phyloP scores from a whole-genome alignment of 345 rosid species.

The Physaria fendleri region DNA sequence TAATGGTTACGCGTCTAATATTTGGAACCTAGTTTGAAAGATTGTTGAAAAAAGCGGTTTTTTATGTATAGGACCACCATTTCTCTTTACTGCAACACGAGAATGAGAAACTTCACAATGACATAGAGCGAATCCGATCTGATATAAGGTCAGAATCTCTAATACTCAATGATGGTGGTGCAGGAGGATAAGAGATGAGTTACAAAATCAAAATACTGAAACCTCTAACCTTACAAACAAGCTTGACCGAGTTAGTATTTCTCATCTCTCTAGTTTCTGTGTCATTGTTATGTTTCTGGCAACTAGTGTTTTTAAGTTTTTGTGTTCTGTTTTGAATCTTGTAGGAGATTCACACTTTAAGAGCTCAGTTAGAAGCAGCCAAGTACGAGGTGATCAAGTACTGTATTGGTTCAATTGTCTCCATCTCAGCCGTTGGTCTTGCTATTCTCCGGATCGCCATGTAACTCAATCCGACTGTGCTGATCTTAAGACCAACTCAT shows the following conservation, averaged over 20 bases:
- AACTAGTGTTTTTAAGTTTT: background rate
- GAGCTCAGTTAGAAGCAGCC: constrained; percentile 82
- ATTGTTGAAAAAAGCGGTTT: background rate
- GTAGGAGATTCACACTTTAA: constrained; percentile 82
- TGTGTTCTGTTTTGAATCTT: background rate
- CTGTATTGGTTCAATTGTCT: constrained; percentile 87
- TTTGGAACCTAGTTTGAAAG: background rate
- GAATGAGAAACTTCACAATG: constrained; percentile 66
- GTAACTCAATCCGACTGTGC: constrained; percentile 30
- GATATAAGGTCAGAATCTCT: constrained; percentile 60
- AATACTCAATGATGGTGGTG: background rate
- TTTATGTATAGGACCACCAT: constrained; percentile 59
- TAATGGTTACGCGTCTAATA: background rate
- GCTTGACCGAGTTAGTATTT: constrained; percentile 68
- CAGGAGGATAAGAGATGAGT: constrained; percentile 82
- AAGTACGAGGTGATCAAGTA: constrained; percentile 86
- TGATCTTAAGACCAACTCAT: constrained; percentile 16
- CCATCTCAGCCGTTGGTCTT: constrained; percentile 81
- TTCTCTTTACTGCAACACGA: constrained; percentile 75
- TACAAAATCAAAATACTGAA: constrained; percentile 62
- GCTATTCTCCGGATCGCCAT: constrained; percentile 66
- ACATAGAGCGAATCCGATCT: constrained; percentile 68
- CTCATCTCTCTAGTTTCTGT: background rate
- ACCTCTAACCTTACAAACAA: constrained; percentile 78
- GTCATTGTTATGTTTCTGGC: background rate